Percentiles rank a stretch among this genome's conserved stretches.
Conservation (phyloP, 2,329 filamentous ascomycete genomes). For the Penicillium aurantiogriseum region DNA sequence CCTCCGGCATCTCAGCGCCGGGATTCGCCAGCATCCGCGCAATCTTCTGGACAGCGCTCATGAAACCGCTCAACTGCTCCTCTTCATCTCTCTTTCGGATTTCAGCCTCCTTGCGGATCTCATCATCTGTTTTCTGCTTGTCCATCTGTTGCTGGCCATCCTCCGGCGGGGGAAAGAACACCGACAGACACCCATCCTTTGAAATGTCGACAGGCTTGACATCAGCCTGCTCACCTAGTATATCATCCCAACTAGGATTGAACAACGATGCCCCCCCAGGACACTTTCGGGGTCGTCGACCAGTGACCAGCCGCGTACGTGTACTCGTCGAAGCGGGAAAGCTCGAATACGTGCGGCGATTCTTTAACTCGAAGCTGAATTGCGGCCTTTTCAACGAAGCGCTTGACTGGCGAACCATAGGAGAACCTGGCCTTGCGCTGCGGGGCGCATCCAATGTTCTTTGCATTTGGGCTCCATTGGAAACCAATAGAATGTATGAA, state of each 20-base stretch:
- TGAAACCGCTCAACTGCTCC: not conserved
- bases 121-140: not conserved
- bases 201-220: not conserved
- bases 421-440: conserved; percentile 34
- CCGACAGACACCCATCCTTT: not conserved
- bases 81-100: not conserved
- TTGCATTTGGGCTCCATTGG: conserved; percentile 7
- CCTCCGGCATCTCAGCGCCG: not conserved
- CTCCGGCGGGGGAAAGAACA: not conserved
- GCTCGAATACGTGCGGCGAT: conserved; percentile 44
- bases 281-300: conserved; percentile 20
- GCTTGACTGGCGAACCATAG: conserved; percentile 24
- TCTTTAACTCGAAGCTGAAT: conserved; percentile 41
- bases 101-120: not conserved
- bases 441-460: conserved; percentile 26
- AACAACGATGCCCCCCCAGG: conserved; percentile 42
- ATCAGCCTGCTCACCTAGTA: conserved; percentile 27
- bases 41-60: conserved; percentile 1
- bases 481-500: conserved; percentile 1
- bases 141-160: not conserved
- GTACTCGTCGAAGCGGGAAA: conserved; percentile 45
- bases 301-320: not conserved
- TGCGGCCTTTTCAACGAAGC: conserved; percentile 41
- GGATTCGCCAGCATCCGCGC: conserved; percentile 4
- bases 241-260: conserved; percentile 42